Evolutionary conservation across 495 filamentous ascomycete species (phyloP).

Genomic region (Trichoderma reesei): DNA sequence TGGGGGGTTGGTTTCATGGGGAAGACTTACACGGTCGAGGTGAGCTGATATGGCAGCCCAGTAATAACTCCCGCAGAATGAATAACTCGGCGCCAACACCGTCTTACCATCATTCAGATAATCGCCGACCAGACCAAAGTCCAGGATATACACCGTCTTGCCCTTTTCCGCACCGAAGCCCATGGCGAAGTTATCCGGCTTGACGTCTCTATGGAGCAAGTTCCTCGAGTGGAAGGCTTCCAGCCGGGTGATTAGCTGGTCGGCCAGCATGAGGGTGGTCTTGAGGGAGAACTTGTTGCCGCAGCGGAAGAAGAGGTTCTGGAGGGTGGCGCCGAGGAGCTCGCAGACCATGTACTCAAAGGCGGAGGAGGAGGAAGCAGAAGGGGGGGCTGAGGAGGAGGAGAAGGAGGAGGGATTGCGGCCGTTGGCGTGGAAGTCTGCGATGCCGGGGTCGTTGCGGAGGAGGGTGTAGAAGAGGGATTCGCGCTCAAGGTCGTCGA

Average conservation of each 20-base stretch:
- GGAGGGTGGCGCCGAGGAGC: slow-evolving; percentile 31
- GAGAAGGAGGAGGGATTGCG: slow-evolving; percentile 22
- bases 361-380: no score
- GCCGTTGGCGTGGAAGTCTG: slow-evolving; percentile 22
- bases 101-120: slow-evolving; percentile 11
- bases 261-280: slow-evolving; percentile 29
- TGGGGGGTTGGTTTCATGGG: neutral
- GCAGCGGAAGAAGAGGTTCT: slow-evolving; percentile 28
- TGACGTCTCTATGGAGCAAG: slow-evolving; percentile 29
- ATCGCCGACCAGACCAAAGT: slow-evolving; percentile 23
- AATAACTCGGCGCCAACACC: neutral
- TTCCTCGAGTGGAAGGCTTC: slow-evolving; percentile 26
- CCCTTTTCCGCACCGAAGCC: slow-evolving; percentile 22
- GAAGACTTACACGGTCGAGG: slow-evolving; percentile 21
- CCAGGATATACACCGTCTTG: slow-evolving; percentile 25
- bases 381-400: no score
- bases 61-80: slow-evolving; percentile 14
- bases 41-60: slow-evolving; percentile 27
- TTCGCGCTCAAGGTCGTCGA: slow-evolving; percentile 18
- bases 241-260: slow-evolving; percentile 27
- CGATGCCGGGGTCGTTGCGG: slow-evolving; percentile 22
- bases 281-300: slow-evolving; percentile 28
- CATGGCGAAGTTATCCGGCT: slow-evolving; percentile 29
- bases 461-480: slow-evolving; percentile 19
- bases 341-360: slow-evolving; percentile 23